Percentiles rank a stretch among this genome's conserved stretches.
phyloP scores from a whole-genome alignment of 495 filamentous ascomycete species.

The Pyronema omphalodes region DNA sequence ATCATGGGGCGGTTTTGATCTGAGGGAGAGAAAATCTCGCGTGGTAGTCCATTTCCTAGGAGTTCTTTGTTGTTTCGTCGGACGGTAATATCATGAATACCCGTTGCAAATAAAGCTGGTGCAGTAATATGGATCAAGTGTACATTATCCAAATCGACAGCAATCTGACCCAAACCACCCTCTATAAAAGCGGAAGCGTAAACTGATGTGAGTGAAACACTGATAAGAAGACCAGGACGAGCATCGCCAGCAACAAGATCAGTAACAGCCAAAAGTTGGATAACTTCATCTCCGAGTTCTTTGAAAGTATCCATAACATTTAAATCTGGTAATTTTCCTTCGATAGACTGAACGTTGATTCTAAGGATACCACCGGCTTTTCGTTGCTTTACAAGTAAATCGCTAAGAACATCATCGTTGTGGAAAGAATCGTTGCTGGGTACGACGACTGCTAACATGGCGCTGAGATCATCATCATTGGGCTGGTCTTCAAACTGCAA shows the following conservation, averaged over 20 bases:
- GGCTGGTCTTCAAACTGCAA: constrained; percentile 59
- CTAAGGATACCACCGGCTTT: constrained; percentile 75
- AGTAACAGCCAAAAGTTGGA: constrained; percentile 64
- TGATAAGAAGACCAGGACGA: constrained; percentile 67
- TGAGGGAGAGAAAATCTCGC: constrained; percentile 21
- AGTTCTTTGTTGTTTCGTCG: constrained; percentile 46
- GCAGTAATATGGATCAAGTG: constrained; percentile 72
- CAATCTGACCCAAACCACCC: constrained; percentile 45
- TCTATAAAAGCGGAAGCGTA: constrained; percentile 40
- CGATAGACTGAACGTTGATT: constrained; percentile 41
- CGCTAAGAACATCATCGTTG: constrained; percentile 83
- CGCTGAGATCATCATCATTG: constrained; percentile 60
- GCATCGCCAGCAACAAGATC: constrained; percentile 96
- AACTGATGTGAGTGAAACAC: constrained; percentile 45
- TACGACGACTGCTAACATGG: constrained; percentile 67
- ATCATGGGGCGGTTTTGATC: constrained; percentile 36
- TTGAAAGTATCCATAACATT: constrained; percentile 44
- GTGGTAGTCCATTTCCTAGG: constrained; percentile 34
- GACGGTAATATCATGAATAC: constrained; percentile 40
- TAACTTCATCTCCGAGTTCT: constrained; percentile 56
- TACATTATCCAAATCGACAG: constrained; percentile 36
- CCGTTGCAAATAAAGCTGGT: constrained; percentile 60
- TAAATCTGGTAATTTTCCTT: constrained; percentile 37
- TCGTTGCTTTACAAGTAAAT: constrained; percentile 77
- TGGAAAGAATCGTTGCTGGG: constrained; percentile 87